phyloP scores from a whole-genome alignment of 306 rosid genomes.

The Vigna nakashimae region DNA sequence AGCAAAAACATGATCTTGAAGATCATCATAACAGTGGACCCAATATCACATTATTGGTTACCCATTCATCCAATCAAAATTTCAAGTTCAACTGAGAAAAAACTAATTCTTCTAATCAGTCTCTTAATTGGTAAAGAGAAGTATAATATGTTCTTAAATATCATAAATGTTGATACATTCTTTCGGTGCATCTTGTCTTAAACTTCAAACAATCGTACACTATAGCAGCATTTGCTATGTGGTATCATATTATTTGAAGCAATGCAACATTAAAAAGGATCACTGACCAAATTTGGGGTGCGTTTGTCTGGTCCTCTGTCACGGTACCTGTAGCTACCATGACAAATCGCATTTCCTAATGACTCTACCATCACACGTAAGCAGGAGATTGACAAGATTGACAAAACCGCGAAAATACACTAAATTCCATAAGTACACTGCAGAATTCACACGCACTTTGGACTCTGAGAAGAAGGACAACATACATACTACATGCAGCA shows the following conservation, averaged over 20 bases:
- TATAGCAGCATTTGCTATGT: background rate
- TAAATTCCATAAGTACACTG: conserved; percentile 16
- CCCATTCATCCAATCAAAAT: background rate
- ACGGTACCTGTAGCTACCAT: background rate
- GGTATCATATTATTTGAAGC: background rate
- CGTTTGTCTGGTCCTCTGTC: conserved; percentile 8
- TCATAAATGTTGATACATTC: background rate
- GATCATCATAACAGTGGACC: conserved; percentile 5
- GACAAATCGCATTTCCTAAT: conserved; percentile 15
- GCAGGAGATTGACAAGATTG: background rate
- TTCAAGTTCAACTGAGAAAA: background rate
- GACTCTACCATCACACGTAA: background rate
- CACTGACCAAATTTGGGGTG: conserved; percentile 18
- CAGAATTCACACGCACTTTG: background rate
- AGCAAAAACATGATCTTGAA: background rate
- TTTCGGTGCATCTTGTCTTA: background rate
- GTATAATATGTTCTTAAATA: background rate
- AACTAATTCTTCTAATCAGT: background rate
- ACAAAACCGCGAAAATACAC: conserved; percentile 9
- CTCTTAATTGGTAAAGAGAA: background rate
- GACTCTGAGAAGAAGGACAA: background rate
- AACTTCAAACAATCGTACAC: background rate
- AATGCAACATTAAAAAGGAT: background rate
- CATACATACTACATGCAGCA: background rate
- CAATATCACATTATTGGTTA: background rate